These are phyloP conservation scores for Annulohypoxylon truncatum DNA, from an alignment of 2,329 filamentous ascomycete species.

Conservation along the genomic window DNA sequence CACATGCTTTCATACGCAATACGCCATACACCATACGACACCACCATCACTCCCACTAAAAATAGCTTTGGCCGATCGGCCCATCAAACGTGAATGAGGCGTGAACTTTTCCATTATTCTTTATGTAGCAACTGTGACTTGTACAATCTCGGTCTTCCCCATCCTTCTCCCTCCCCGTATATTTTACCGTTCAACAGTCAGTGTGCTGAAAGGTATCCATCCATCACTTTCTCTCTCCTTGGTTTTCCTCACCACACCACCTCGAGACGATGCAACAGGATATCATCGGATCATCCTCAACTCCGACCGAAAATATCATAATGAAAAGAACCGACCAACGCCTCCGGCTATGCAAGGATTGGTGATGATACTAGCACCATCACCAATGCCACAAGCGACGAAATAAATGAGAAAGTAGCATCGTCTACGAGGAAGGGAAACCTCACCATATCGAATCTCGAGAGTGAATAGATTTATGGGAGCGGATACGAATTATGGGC, in stretches of 20 bases:
- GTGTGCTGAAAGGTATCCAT: constrained; percentile 3
- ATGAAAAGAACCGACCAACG: constrained; percentile 37
- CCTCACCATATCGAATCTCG: not conserved
- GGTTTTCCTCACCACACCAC: constrained; percentile 12
- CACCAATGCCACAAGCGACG: not conserved
- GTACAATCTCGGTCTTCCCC: constrained; percentile 26
- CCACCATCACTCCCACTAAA: not conserved
- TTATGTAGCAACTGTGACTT: constrained; percentile 13
- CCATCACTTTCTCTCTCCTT: constrained; percentile 1
- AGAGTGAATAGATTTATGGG: not conserved
- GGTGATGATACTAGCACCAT: constrained; percentile 15
- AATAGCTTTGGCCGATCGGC: not conserved
- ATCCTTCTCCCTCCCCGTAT: not conserved
- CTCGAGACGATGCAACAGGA: constrained; percentile 27
- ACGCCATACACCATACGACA: not conserved
- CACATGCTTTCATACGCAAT: not conserved
- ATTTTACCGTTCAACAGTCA: not conserved
- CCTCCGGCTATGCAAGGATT: constrained; percentile 46
- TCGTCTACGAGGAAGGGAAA: constrained; percentile 9
- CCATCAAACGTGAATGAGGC: not conserved
- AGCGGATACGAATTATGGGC: not conserved
- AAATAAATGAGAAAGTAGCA: constrained; percentile 18
- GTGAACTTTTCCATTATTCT: constrained; percentile 14
- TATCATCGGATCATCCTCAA: constrained; percentile 33
- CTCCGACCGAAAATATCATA: constrained; percentile 18